Evolutionary conservation across 2,329 filamentous ascomycete genomes (phyloP).

Genomic region (Monilinia fructicola): DNA sequence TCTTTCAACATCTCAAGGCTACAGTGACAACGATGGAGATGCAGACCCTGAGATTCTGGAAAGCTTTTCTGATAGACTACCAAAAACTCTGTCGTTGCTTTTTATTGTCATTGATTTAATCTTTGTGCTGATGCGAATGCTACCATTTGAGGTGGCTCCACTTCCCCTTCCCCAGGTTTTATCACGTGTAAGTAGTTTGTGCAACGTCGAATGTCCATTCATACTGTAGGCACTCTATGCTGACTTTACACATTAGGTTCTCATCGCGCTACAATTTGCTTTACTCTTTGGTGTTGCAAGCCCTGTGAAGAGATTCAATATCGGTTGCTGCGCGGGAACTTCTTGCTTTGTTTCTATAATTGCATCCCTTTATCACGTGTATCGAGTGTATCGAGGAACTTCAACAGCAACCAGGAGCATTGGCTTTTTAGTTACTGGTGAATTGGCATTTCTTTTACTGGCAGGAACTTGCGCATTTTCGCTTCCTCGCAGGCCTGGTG

Average conservation of each 20-base stretch:
- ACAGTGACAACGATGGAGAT: not conserved
- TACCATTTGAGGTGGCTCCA: not conserved
- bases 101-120: not conserved
- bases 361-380: conserved; percentile 1
- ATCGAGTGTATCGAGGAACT: not conserved
- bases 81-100: not conserved
- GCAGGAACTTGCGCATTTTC: not conserved
- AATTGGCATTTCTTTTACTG: not conserved
- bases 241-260: not conserved
- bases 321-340: conserved; percentile 9
- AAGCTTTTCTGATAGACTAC: not conserved
- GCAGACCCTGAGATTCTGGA: not conserved
- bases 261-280: not conserved
- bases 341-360: not conserved
- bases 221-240: not conserved
- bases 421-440: not conserved
- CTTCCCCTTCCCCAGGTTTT: not conserved
- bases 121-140: not conserved
- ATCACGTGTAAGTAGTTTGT: not conserved
- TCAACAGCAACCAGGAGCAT: not conserved
- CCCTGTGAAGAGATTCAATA: not conserved
- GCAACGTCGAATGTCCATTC: not conserved
- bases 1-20: not conserved
- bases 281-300: not conserved
- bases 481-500: not conserved